Percentiles rank a stretch among this genome's conserved stretches.
phyloP scores from a whole-genome alignment of 148 eudicot genomes.

The Rhododendron kiyosumense region DNA sequence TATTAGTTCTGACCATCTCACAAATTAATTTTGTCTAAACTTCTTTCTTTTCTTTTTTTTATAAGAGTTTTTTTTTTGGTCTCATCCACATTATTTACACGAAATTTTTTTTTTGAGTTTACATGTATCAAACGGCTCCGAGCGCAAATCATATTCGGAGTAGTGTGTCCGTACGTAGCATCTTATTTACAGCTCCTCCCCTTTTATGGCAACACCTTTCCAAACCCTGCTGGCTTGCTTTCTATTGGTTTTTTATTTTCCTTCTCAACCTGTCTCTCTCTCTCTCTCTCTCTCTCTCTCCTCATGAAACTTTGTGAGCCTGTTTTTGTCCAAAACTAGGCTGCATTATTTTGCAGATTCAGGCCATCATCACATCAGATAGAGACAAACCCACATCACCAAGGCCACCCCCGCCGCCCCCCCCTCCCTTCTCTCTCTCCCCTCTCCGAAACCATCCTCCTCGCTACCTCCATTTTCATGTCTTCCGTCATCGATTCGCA shows the following conservation, averaged over 20 bases:
- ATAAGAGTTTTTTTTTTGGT: too few species aligned
- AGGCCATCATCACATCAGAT: neutral
- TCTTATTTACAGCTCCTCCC: too few species aligned
- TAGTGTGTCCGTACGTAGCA: too few species aligned
- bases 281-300: neutral
- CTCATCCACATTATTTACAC: neutral
- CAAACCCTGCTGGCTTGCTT: neutral
- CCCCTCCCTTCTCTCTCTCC: conserved; percentile 11
- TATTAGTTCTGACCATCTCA: too few species aligned
- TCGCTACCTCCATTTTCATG: conserved; percentile 16
- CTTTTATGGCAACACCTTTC: too few species aligned
- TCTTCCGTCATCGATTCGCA: conserved; percentile 5
- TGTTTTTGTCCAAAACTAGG: neutral
- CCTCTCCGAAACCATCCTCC: neutral
- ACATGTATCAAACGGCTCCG: too few species aligned
- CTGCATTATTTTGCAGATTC: conserved; percentile 3
- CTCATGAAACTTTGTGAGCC: neutral
- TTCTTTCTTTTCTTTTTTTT: too few species aligned
- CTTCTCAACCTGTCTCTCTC: neutral
- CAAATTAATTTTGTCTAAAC: neutral
- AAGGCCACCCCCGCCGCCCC: too few species aligned
- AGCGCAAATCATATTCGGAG: too few species aligned
- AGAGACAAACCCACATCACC: conserved; percentile 4
- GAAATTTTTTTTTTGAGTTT: too few species aligned
- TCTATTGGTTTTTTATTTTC: neutral